Base-by-base conservation (phyloP, 2,329 filamentous ascomycete species). In the Pseudogymnoascus sp. region DNA sequence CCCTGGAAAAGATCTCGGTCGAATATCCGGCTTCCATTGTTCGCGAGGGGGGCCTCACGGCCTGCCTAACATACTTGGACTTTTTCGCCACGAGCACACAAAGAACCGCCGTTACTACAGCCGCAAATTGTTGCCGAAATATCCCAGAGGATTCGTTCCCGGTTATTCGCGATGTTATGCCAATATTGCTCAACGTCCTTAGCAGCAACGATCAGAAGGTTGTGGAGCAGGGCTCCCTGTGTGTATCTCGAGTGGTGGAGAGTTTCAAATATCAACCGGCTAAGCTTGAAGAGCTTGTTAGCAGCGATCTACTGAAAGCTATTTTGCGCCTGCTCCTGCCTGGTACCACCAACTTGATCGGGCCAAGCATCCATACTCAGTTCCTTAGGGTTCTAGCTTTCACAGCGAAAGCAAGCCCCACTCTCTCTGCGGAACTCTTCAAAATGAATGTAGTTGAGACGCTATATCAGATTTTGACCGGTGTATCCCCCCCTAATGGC, bases 81-180 rank as follows among this genome's bases (percentile, higher is more conserved):
- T 99, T 99, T 77, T 99, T 99, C 72, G 89, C 93, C 14, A 99
- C 95, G 0, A 95, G 93, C 75, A 98, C 95, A 2, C 95, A 99
- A 76, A 86, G 95, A 68, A 97, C 93, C 12, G 95, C 95, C 6
- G 95, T 99, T 6, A 98, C 93, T 2, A 99, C 93, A 11, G 95
- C 96, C 8, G 96, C 95, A 63, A 99, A 99, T 73, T 99, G 95
- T 78, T 99, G 96, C 75, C 90, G 95, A 66, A 97, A 97, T 72
- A 95, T 99, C 16, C 91, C 93, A 1, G 89, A 93, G 70, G 95
- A 98, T 71, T 96, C 91, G 0, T 99, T 99, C 72, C 81, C 87
- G 0, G 93, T 96, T 8, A 90, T 99, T 59, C 86, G 88, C 72
- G 93, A 97, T 75, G 95, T 97, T 43, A 99, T 99, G 95, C 93